Evolutionary conservation across 2,329 filamentous ascomycete genomes (phyloP), one percentile per base, ranked within the genome.

Genomic region (Pezicula radicicola): DNA sequence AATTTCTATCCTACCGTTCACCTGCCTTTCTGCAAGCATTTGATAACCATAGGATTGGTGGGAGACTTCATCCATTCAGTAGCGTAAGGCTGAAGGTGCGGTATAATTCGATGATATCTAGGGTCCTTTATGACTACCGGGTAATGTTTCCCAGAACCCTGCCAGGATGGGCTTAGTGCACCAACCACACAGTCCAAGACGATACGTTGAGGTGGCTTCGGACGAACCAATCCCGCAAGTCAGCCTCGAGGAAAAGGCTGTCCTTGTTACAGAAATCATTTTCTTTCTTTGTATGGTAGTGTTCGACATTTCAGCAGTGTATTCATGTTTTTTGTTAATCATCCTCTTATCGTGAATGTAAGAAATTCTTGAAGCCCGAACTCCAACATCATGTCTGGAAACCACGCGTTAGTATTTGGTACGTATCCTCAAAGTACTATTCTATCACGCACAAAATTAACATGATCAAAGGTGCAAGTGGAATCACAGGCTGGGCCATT

Each of bases 401-500:
- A 56, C 46, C 54, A 58, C 36, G 65, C 65, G 2, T 54, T 67
- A 13, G 54, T 67, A n/a, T 66, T 67, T 52, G 66, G 55, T 58
- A 47, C 16, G 36, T n/a, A 13, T 27, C 15, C 2, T 19, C 16
- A 15, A n/a, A 6, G 7, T 6, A 15, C 28, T 21, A n/a, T 19
- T 25, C 15, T n/a, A 40, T n/a, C 16, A 8, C 37, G 35, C 28
- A n/a, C 9, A 19, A 45, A 45, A 21, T 4, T 30, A 21, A 40
- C 9, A 21, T 13, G 6, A 40, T 37, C 2, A 33, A 25, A 56
- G 55, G 66, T 6, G 64, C 66, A 19, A 63, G 58, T 52, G 66
- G 66, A 5, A 67, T 68, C 50, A 64, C 62, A 2, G 66, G 67
- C 18, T 70, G 67, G 67, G 63, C 64, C 19, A 55, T 69, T 16